These are phyloP conservation scores for Babjeviella inositovora DNA, from an alignment of 805 yeast species.

Conservation along the genomic window DNA sequence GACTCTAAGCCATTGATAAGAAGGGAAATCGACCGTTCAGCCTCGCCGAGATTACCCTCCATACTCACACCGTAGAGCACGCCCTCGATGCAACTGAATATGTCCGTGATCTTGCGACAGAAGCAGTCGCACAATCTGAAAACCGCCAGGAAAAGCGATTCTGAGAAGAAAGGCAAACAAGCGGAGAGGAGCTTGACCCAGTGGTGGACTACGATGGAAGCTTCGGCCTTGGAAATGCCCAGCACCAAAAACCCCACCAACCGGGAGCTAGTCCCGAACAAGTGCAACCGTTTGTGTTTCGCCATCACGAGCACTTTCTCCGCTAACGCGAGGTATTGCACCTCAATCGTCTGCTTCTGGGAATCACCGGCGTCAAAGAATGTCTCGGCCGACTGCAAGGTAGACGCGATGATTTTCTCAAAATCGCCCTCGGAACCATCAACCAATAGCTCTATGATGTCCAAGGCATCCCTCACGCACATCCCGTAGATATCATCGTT, in stretches of 20 bases:
- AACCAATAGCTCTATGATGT: constrained; percentile 24
- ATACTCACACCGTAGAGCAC: too few species aligned
- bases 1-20: constrained; percentile 49
- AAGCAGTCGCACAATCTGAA: constrained; percentile 35
- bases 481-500: constrained; percentile 15
- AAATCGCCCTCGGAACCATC: constrained; percentile 46
- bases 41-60: too few species aligned
- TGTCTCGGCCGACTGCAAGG: too few species aligned
- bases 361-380: too few species aligned
- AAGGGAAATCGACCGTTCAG: constrained; percentile 25
- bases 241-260: constrained; percentile 27
- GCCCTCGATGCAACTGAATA: constrained; percentile 11
- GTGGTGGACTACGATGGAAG: constrained; percentile 22
- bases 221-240: constrained; percentile 26
- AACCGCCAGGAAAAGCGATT: constrained; percentile 37
- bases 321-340: too few species aligned
- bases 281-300: too few species aligned
- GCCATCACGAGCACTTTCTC: constrained; percentile 6
- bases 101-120: constrained; percentile 16
- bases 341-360: too few species aligned
- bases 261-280: constrained; percentile 7
- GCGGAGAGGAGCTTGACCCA: constrained; percentile 35
- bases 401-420: constrained; percentile 19
- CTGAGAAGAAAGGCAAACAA: constrained; percentile 31
- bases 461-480: constrained; percentile 24